phyloP scores from a whole-genome alignment of 257 asterid species.

The Capsicum rhomboideum region DNA sequence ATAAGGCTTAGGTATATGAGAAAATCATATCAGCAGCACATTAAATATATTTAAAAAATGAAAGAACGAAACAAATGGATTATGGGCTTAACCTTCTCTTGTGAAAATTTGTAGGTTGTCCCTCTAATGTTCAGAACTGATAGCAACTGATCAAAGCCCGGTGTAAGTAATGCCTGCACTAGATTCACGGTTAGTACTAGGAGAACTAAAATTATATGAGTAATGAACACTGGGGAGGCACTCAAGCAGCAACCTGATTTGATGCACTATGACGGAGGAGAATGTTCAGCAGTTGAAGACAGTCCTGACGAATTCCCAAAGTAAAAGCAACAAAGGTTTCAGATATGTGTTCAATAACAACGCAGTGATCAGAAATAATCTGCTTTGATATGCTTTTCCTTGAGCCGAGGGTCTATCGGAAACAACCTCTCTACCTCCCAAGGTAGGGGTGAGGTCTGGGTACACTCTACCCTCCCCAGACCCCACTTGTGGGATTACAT shows the following conservation, averaged over 20 bases:
- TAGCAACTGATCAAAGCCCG: constrained; percentile 75
- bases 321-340: not conserved
- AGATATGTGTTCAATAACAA: not conserved
- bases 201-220: not conserved
- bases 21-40: no score
- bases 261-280: constrained; percentile 75
- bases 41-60: not conserved
- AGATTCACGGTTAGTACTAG: constrained; percentile 13
- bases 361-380: not conserved
- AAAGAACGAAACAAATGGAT: not conserved
- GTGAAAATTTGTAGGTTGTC: constrained; percentile 72
- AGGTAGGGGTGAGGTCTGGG: no score
- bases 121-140: constrained; percentile 78
- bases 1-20: not conserved
- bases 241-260: constrained; percentile 56
- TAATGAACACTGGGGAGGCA: not conserved
- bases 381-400: no score
- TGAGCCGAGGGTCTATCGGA: no score
- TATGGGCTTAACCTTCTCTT: constrained; percentile 67
- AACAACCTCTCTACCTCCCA: no score
- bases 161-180: constrained; percentile 70
- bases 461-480: no score
- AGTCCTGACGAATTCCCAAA: constrained; percentile 55
- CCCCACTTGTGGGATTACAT: no score
- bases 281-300: constrained; percentile 79